These are phyloP conservation scores for Populus nigra DNA, from an alignment of 345 rosid genomes.

Conservation along the genomic window DNA sequence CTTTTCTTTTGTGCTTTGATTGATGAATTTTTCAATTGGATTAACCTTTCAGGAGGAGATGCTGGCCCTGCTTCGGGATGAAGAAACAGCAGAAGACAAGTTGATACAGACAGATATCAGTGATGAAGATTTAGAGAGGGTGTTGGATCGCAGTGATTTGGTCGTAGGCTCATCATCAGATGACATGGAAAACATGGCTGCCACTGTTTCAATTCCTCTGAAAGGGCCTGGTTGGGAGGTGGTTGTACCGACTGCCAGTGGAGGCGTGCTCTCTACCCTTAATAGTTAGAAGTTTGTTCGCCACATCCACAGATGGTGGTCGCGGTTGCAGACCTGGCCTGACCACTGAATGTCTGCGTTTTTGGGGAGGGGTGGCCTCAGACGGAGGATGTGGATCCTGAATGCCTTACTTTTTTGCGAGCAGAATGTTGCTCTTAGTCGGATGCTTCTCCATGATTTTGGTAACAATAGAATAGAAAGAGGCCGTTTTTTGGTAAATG, in stretches of 20 bases:
- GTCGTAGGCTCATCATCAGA: constrained; percentile 20
- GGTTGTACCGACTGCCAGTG: constrained; percentile 62
- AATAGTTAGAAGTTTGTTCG: constrained; percentile 39
- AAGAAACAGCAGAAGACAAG: constrained; percentile 89
- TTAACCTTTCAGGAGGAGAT: constrained; percentile 59
- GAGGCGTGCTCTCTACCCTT: constrained; percentile 81
- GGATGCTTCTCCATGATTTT: not conserved
- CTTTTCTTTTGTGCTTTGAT: not conserved
- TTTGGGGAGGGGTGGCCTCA: not conserved
- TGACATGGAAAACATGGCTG: constrained; percentile 23
- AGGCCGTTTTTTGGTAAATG: constrained; percentile 8
- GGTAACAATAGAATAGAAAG: not conserved
- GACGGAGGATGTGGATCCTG: not conserved
- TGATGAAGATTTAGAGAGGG: constrained; percentile 64
- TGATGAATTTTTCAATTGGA: not conserved
- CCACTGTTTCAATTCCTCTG: constrained; percentile 41
- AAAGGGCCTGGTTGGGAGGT: constrained; percentile 99
- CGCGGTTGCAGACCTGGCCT: not conserved
- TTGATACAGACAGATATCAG: constrained; percentile 80
- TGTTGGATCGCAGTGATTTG: constrained; percentile 79
- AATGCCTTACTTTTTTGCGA: not conserved
- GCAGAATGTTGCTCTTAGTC: constrained; percentile 4
- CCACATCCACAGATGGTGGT: not conserved
- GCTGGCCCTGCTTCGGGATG: constrained; percentile 61
- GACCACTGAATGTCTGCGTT: not conserved